Conservation (phyloP, 176 grass and related monocot genomes). For the Triticum timopheevii region DNA sequence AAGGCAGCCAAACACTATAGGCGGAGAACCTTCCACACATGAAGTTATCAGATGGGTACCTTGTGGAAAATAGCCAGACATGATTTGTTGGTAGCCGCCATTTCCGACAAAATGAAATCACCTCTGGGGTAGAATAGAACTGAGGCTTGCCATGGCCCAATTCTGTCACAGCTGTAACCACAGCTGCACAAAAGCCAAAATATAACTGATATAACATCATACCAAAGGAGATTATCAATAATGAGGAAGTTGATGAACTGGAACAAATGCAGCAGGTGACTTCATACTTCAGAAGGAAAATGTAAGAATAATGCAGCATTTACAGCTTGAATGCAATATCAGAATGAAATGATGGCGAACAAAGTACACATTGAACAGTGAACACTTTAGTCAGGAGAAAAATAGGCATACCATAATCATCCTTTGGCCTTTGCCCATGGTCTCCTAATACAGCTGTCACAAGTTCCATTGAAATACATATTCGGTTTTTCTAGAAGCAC, state of each 20-base stretch:
- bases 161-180: conserved; percentile 85
- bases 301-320: not conserved
- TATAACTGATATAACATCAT: conserved; percentile 19
- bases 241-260: not conserved
- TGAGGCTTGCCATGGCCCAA: conserved; percentile 86
- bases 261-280: not conserved
- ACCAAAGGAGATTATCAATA: conserved; percentile 11
- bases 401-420: conserved; percentile 82
- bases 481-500: conserved; percentile 62
- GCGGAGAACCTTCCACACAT: not conserved
- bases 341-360: not conserved
- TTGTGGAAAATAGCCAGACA: conserved; percentile 95
- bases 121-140: conserved; percentile 89
- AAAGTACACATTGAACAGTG: not conserved
- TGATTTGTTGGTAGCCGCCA: conserved; percentile 93
- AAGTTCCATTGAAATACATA: conserved; percentile 98
- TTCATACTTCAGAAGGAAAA: not conserved
- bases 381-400: conserved; percentile 19
- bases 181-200: conserved; percentile 50
- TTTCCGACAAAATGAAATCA: conserved; percentile 88
- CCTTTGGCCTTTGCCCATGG: conserved; percentile 93
- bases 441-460: conserved; percentile 97
- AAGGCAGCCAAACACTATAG: not conserved
- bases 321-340: not conserved
- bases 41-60: conserved; percentile 50